Evolutionary conservation across 2,329 filamentous ascomycete species (phyloP).

Genomic region (Annulohypoxylon truncatum): DNA sequence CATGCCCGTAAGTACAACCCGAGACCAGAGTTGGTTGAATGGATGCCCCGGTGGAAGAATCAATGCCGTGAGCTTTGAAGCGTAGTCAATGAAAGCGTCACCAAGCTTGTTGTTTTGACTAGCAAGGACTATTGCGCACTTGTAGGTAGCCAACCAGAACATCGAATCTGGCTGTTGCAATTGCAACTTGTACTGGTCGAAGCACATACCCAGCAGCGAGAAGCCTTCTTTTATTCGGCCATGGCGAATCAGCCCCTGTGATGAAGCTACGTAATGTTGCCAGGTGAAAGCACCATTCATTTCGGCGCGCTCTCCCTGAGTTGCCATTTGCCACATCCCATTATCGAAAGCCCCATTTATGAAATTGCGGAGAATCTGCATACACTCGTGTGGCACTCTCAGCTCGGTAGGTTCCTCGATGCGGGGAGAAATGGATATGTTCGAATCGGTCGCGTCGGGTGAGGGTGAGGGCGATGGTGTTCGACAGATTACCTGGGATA

Average conservation of each 20-base stretch:
- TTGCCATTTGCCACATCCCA: conserved; percentile 43
- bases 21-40: conserved; percentile 47
- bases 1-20: conserved; percentile 45
- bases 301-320: conserved; percentile 34
- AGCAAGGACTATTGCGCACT: conserved; percentile 46
- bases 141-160: conserved; percentile 49
- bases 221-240: conserved; percentile 46
- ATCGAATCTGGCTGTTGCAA: conserved; percentile 46
- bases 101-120: conserved; percentile 40
- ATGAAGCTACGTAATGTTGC: conserved; percentile 47
- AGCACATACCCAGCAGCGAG: conserved; percentile 44
- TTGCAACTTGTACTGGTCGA: conserved; percentile 47
- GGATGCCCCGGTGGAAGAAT: conserved; percentile 44
- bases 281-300: conserved; percentile 48
- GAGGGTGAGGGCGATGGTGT: conserved; percentile 49
- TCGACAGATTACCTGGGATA: conserved; percentile 43
- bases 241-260: conserved; percentile 47
- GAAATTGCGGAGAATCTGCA: conserved; percentile 46
- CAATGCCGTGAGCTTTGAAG: conserved; percentile 43
- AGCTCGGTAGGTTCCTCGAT: conserved; percentile 45
- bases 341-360: conserved; percentile 42
- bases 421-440: conserved; percentile 39
- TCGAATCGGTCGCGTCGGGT: conserved; percentile 36
- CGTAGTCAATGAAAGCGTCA: conserved; percentile 45
- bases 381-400: conserved; percentile 46